Evolutionary conservation across 805 yeast species (phyloP).

Genomic region (Wickerhamomyces subpelliculosus): DNA sequence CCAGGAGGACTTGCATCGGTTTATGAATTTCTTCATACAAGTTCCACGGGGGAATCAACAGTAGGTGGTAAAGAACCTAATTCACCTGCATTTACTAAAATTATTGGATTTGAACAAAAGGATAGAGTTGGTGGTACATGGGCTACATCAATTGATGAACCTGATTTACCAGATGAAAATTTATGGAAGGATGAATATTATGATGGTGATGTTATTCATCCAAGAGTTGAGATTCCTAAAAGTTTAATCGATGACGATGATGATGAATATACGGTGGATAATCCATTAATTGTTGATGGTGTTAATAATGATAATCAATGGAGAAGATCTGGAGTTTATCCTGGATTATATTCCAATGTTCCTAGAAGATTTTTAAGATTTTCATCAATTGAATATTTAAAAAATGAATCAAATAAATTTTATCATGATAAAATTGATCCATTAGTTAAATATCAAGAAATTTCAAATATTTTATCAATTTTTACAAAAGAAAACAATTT

Average conservation of each 20-base stretch:
- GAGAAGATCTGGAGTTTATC: conserved; percentile 30
- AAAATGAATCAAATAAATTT: conserved; percentile 4
- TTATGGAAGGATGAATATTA: conserved; percentile 24
- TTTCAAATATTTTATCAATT: conserved; percentile 19
- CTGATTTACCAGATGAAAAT: conserved; percentile 17
- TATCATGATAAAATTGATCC: conserved; percentile 25
- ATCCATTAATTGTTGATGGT: conserved; percentile 13
- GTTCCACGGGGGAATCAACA: conserved; percentile 2
- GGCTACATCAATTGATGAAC: conserved; percentile 20
- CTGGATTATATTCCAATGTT: conserved; percentile 32
- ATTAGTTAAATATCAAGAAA: conserved; percentile 28
- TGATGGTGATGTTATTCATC: conserved; percentile 25
- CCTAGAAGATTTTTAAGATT: conserved; percentile 31
- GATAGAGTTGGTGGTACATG: conserved; percentile 36
- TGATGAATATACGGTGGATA: conserved; percentile 8
- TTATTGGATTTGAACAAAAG: conserved; percentile 37
- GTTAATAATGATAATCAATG: conserved; percentile 29
- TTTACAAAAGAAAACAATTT: conserved; percentile 25
- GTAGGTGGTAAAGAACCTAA: conserved; percentile 1
- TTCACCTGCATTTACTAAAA: conserved; percentile 20
- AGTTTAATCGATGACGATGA: no score
- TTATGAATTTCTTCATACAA: conserved; percentile 25
- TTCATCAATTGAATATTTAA: conserved; percentile 24
- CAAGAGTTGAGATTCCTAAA: conserved; percentile 7
- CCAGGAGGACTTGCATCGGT: conserved; percentile 29